Evolutionary conservation across 176 grass and related monocot species (phyloP), one percentile per base, ranked within the genome.

Genomic region (Alopecurus myosuroides): DNA sequence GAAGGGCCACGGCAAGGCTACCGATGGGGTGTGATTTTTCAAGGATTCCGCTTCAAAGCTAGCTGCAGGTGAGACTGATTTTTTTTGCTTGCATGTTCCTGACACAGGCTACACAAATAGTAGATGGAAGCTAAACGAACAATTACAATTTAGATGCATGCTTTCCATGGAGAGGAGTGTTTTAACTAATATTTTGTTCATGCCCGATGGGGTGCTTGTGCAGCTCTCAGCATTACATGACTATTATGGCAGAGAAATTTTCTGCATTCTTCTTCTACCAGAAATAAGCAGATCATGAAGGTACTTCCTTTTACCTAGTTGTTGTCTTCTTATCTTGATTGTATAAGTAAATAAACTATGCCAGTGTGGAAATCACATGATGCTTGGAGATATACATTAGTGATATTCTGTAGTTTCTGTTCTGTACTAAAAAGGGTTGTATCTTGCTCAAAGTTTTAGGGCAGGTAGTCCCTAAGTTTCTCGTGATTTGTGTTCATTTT

Each of bases 201-300:
- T 94, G 25, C 95, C 89, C 81, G 96, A 93, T 69, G 89, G 93
- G 77, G 40, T 98, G 63, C 89, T 98, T 22, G 80, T 98, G 61
- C 91, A 95, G 77, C 87, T 89, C 56, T 90, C 96, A 88, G 88
- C 85, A 68, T 55, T 90, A 63, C 71, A 84, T 80, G 93, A 98
- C 52, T n/a, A n/a, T 76, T 91, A 95, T 83, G 87, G 90, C 33
- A 92, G 96, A 92, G 93, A n/a, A n/a, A n/a, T n/a, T n/a, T n/a
- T n/a, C n/a, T n/a, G n/a, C n/a, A n/a, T n/a, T n/a, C n/a, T n/a
- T 84, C 85, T 98, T 80, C 85, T 92, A 85, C 91, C 93, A 91
- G 93, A 86, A 93, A 82, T 90, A 92, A 94, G 55, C 57, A 66
- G 79, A 92, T 87, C 7, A 93, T 67, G 90, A 98, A 89, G 88